phyloP scores from a whole-genome alignment of 2,329 filamentous ascomycete species.

The Massarina eburnea region DNA sequence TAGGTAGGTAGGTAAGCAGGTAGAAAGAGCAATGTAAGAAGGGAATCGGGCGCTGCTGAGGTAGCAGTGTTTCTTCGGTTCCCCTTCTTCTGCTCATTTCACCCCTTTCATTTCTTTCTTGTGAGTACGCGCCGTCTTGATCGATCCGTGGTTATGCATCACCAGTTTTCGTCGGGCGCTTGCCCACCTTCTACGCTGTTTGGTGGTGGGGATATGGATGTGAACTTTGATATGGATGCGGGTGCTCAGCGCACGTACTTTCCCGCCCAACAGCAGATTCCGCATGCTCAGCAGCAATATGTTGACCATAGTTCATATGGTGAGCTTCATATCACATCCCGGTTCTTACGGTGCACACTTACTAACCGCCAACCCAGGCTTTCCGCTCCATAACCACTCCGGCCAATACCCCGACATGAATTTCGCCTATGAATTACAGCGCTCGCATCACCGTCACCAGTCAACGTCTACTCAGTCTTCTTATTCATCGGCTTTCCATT shows the following conservation, averaged over 20 bases:
- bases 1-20: neutral
- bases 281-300: constrained; percentile 7
- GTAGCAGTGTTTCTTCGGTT: constrained; percentile 5
- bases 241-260: constrained; percentile 8
- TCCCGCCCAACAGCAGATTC: constrained; percentile 8
- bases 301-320: constrained; percentile 9
- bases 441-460: constrained; percentile 14
- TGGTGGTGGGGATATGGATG: constrained; percentile 4
- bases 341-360: neutral
- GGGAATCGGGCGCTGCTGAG: constrained; percentile 5
- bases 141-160: constrained; percentile 4
- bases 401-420: constrained; percentile 9
- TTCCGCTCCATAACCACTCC: constrained; percentile 7
- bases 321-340: constrained; percentile 7
- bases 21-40: neutral
- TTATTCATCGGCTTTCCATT: constrained; percentile 14
- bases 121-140: neutral
- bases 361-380: constrained; percentile 13
- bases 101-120: neutral
- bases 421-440: constrained; percentile 6
- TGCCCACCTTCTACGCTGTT: constrained; percentile 9
- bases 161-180: constrained; percentile 6
- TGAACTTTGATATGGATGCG: constrained; percentile 6
- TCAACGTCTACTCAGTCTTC: constrained; percentile 26
- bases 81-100: neutral